Percentiles rank a stretch among this genome's conserved stretches.
phyloP scores from a whole-genome alignment of 805 yeast species.

The Tetrapisispora iriomotensis region DNA sequence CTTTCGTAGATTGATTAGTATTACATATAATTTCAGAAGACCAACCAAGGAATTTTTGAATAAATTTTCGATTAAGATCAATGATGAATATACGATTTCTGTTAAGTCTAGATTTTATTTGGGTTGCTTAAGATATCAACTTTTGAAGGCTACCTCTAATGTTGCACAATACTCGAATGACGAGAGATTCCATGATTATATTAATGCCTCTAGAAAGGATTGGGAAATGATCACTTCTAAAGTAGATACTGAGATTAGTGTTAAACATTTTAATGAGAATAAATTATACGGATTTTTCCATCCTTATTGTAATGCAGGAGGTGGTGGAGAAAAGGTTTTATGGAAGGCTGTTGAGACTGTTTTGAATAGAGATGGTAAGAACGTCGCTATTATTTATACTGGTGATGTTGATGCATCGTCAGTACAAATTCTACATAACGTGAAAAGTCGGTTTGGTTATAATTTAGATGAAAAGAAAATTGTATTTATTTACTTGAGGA shows the following conservation, averaged over 20 bases:
- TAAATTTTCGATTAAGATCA: not conserved
- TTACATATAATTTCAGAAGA: constrained; percentile 1
- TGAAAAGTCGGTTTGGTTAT: constrained; percentile 46
- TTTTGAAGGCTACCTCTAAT: not conserved
- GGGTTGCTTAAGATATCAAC: constrained; percentile 1
- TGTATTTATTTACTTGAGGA: constrained; percentile 50
- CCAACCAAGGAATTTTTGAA: not conserved
- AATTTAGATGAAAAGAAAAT: constrained; percentile 42
- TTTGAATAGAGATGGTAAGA: constrained; percentile 36
- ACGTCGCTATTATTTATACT: constrained; percentile 63
- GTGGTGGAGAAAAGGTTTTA: constrained; percentile 95
- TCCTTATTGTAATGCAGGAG: constrained; percentile 92
- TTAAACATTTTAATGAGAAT: constrained; percentile 2
- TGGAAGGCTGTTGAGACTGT: constrained; percentile 88
- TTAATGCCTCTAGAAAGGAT: not conserved
- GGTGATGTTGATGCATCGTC: constrained; percentile 48
- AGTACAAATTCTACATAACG: constrained; percentile 41
- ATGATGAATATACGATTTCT: not conserved
- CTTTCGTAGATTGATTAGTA: not conserved
- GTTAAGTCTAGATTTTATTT: not conserved
- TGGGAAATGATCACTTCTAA: not conserved
- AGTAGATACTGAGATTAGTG: not conserved
- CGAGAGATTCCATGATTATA: not conserved
- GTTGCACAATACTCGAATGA: not conserved
- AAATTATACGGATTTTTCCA: constrained; percentile 79